Base-by-base conservation (phyloP, 228 moss, liverwort and hornwort genomes). In the Sphagnum magellanicum region DNA sequence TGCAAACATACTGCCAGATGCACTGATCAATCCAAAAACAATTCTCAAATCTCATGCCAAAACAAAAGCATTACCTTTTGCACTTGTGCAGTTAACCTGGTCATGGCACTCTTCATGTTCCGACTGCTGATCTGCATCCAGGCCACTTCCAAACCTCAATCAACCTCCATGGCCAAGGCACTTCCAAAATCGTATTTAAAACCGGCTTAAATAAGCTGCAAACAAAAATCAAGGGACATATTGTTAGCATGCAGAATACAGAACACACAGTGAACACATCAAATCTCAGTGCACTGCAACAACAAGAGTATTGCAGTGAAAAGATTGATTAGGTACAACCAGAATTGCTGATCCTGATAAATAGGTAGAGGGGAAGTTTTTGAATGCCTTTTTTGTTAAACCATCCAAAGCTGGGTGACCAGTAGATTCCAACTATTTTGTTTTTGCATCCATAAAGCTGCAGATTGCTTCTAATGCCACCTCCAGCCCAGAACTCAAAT, bases 401-500 rank as follows among this genome's bases (percentile, higher is more conserved):
- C 93, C 93, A 66, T 98, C 97, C 51, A 98, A 74, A 73, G 97
- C 97, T 55, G 97, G 97, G 81, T 98, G 93, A 14, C 93, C 97
- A 59, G 78, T 75, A 32, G 88, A 73, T 77, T 98, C 97, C 67
- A 98, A 78, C 84, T 98, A 91, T 69, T 87, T 98, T 62, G 91
- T 98, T 64, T 93, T 87, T 59, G 97, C 97, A 71, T 98, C 97
- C 71, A 98, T 70, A 81, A 85, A 92, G 79, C 93, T 98, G 81
- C 97, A 98, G 63, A 98, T 98, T 6, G 91, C 97, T 86, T 98
- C 97, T 67, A 98, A 79, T 49, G 97, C 97, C 65, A 98, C 97
- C 82, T 98, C 97, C 82, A 98, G 97, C 97, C 60, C 97, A 88
- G 75, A 98, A 98, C 77, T 98, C 97, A 77, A 98, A 98, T 6